phyloP scores from a whole-genome alignment of 352 stramenopile genomes.

The Thalassiosira livingstoniorum region DNA sequence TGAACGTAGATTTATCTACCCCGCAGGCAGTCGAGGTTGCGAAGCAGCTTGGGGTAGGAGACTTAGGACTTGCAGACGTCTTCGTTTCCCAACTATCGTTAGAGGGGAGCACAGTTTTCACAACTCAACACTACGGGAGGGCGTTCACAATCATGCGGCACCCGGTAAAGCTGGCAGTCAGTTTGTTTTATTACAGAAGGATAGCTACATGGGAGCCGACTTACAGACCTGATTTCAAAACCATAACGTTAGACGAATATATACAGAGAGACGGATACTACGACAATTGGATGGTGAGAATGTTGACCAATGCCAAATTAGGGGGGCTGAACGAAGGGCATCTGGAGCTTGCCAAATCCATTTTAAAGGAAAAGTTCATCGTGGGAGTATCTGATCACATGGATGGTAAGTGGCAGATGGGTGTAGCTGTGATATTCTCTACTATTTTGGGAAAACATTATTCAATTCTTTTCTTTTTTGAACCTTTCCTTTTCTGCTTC shows the following conservation, averaged over 20 bases:
- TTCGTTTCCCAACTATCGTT: slow-evolving; percentile 49
- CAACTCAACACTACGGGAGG: slow-evolving; percentile 31
- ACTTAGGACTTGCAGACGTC: slow-evolving; percentile 44
- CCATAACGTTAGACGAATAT: slow-evolving; percentile 53
- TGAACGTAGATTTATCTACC: slow-evolving; percentile 56
- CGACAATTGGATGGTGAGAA: slow-evolving; percentile 70
- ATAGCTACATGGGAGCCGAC: slow-evolving; percentile 62
- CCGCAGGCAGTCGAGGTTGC: slow-evolving; percentile 27
- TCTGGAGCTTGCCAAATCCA: slow-evolving; percentile 61
- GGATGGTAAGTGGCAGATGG: too few species aligned
- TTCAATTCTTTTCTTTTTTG: too few species aligned
- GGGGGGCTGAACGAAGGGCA: slow-evolving; percentile 54
- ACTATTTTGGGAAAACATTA: too few species aligned
- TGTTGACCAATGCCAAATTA: slow-evolving; percentile 56
- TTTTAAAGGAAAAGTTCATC: slow-evolving; percentile 63
- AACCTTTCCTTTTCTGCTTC: too few species aligned
- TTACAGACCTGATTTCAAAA: slow-evolving; percentile 49
- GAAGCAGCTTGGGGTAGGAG: slow-evolving; percentile 18
- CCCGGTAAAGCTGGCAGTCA: slow-evolving; percentile 36
- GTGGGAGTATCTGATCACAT: slow-evolving; percentile 66
- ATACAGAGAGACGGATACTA: slow-evolving; percentile 47
- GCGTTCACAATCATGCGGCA: slow-evolving; percentile 61
- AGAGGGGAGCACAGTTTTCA: slow-evolving; percentile 51
- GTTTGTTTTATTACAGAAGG: slow-evolving; percentile 3
- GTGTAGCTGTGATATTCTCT: too few species aligned